phyloP scores from a whole-genome alignment of 768 basidiomycete genomes.

The Cantharellus cinnabarinus region DNA sequence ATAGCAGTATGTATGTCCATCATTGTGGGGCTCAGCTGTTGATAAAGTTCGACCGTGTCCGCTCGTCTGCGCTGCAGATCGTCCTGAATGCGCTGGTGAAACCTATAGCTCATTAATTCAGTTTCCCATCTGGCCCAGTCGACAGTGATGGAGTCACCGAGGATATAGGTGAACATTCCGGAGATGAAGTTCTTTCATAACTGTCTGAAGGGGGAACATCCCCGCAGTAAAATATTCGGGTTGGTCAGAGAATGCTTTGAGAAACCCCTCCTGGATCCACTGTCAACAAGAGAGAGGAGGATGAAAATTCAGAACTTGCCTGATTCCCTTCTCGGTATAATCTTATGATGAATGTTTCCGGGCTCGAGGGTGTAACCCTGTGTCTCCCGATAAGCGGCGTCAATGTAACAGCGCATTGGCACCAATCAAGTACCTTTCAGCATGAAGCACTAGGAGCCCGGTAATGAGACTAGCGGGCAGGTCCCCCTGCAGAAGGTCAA shows the following conservation, averaged over 20 bases:
- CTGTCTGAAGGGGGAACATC: conserved; percentile 73
- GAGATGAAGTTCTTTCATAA: conserved; percentile 83
- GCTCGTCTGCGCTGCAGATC: conserved; percentile 67
- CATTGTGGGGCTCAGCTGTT: conserved; percentile 72
- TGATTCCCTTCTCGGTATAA: conserved; percentile 78
- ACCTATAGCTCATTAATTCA: conserved; percentile 27
- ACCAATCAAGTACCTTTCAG: conserved; percentile 42
- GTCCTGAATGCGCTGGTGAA: conserved; percentile 72
- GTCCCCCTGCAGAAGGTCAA: conserved; percentile 78
- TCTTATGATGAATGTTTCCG: conserved; percentile 86
- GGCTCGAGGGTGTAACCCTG: conserved; percentile 65
- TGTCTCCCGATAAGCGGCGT: neutral
- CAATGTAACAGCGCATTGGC: neutral
- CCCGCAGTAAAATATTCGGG: conserved; percentile 90
- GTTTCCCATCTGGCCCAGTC: neutral
- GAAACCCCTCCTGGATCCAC: conserved; percentile 40
- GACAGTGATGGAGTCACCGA: conserved; percentile 26
- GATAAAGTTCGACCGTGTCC: conserved; percentile 82
- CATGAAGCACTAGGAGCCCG: conserved; percentile 76
- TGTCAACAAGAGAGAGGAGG: neutral
- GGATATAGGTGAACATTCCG: conserved; percentile 84
- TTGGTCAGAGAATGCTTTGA: conserved; percentile 95
- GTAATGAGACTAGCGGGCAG: conserved; percentile 74
- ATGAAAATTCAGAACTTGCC: conserved; percentile 11
- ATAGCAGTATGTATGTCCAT: conserved; percentile 80